These are phyloP conservation scores for Serendipita sp. DNA, from an alignment of 768 basidiomycete genomes.

Conservation along the genomic window DNA sequence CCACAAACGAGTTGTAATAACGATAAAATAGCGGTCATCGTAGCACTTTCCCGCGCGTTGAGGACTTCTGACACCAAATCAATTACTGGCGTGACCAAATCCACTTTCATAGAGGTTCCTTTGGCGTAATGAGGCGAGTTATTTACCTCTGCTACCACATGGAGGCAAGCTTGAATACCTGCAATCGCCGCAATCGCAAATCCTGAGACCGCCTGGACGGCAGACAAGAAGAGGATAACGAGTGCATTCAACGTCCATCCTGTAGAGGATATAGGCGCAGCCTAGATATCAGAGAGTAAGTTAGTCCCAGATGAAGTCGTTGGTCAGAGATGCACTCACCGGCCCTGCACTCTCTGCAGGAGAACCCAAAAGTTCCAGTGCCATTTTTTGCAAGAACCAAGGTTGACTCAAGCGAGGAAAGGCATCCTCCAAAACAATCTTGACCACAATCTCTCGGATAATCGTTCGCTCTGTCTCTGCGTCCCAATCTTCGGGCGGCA, in stretches of 20 bases:
- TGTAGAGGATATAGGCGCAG: slow-evolving; percentile 15
- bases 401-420: slow-evolving; percentile 58
- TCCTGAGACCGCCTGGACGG: slow-evolving; percentile 56
- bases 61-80: slow-evolving; percentile 28
- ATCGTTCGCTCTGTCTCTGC: slow-evolving; percentile 70
- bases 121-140: slow-evolving; percentile 7
- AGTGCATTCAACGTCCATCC: slow-evolving; percentile 31
- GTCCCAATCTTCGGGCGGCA: slow-evolving; percentile 64
- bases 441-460: slow-evolving; percentile 67
- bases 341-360: slow-evolving; percentile 8
- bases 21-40: slow-evolving; percentile 32
- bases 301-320: slow-evolving; percentile 15
- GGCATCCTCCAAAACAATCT: slow-evolving; percentile 43
- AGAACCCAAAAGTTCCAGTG: slow-evolving; percentile 50
- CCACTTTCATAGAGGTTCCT: slow-evolving; percentile 15
- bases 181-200: slow-evolving; percentile 34
- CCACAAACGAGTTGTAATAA: slow-evolving; percentile 30
- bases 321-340: slow-evolving; percentile 11
- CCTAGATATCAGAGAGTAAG: slow-evolving; percentile 17
- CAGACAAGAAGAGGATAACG: slow-evolving; percentile 55
- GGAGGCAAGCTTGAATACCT: slow-evolving; percentile 53
- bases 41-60: slow-evolving; percentile 30
- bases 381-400: slow-evolving; percentile 71
- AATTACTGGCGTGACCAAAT: slow-evolving; percentile 29
- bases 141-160: slow-evolving; percentile 45